Conservation (phyloP, 345 rosid genomes). For the Arabis alpina region DNA sequence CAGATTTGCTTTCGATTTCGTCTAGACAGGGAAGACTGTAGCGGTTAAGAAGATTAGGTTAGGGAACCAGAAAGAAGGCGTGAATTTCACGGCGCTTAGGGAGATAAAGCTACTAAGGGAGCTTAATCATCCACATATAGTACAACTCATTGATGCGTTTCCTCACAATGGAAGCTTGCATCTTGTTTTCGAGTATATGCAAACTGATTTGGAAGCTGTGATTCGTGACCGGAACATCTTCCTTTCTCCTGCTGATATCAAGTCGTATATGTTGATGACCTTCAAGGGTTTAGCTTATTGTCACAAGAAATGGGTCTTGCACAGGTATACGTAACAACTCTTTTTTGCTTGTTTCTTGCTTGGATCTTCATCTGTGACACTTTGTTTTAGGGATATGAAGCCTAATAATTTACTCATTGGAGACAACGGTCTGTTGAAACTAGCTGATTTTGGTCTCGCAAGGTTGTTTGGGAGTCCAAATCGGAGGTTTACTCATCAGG, state of each 20-base stretch:
- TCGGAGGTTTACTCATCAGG: slow-evolving; percentile 71
- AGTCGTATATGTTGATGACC: slow-evolving; percentile 64
- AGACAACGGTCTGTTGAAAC: slow-evolving; percentile 58
- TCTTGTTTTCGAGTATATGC: slow-evolving; percentile 69
- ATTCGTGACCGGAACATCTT: slow-evolving; percentile 64
- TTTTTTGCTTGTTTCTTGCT: background rate
- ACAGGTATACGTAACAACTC: slow-evolving; percentile 39
- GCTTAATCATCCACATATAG: slow-evolving; percentile 59
- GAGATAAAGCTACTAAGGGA: slow-evolving; percentile 64
- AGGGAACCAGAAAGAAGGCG: slow-evolving; percentile 68
- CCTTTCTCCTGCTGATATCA: slow-evolving; percentile 62
- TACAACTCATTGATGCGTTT: slow-evolving; percentile 62
- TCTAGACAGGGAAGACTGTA: slow-evolving; percentile 59
- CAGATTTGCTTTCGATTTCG: slow-evolving; percentile 6
- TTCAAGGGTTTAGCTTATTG: slow-evolving; percentile 59
- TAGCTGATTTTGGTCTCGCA: slow-evolving; percentile 66
- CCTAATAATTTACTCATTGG: slow-evolving; percentile 65
- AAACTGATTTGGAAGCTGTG: slow-evolving; percentile 68
- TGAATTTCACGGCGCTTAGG: slow-evolving; percentile 67
- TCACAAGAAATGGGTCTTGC: slow-evolving; percentile 69
- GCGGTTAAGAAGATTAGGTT: slow-evolving; percentile 67
- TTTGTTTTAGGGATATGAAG: slow-evolving; percentile 59
- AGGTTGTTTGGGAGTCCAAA: slow-evolving; percentile 67
- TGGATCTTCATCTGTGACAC: background rate
- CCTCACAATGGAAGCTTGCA: slow-evolving; percentile 65